Conservation (phyloP, 768 basidiomycete genomes). For the Tylopilus balloui region DNA sequence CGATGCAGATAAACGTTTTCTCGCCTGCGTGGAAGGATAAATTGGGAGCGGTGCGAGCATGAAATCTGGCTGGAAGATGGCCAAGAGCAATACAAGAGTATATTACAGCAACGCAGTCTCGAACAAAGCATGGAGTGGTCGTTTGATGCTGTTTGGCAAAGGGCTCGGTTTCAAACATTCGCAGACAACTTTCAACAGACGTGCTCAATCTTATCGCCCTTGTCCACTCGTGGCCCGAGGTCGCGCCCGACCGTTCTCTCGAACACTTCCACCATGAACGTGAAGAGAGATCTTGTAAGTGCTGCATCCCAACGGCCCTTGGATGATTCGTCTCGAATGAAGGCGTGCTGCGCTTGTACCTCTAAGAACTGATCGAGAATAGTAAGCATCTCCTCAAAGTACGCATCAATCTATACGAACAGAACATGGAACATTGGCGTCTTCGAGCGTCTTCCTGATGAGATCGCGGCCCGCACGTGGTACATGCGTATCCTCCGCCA, state of each 20-base stretch:
- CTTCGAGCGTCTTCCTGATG: constrained; percentile 79
- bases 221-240: constrained; percentile 60
- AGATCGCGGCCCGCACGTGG: constrained; percentile 82
- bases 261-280: constrained; percentile 91
- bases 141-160: constrained; percentile 3
- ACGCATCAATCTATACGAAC: constrained; percentile 41
- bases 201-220: constrained; percentile 58
- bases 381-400: constrained; percentile 7
- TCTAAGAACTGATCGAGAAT: constrained; percentile 67
- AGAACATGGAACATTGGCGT: constrained; percentile 65
- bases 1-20: constrained; percentile 48
- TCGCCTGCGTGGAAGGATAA: constrained; percentile 50
- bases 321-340: constrained; percentile 86
- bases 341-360: constrained; percentile 96
- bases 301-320: constrained; percentile 98
- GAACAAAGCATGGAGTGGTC: too few species aligned
- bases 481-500: constrained; percentile 80
- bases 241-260: constrained; percentile 84
- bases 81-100: background rate
- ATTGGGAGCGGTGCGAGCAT: constrained; percentile 42
- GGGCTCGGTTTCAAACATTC: constrained; percentile 1
- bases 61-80: background rate
- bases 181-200: constrained; percentile 47
- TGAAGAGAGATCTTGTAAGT: constrained; percentile 72
- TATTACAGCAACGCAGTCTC: background rate